These are phyloP conservation scores for Sporothrix pallida DNA, from an alignment of 2,329 filamentous ascomycete genomes.

Conservation along the genomic window DNA sequence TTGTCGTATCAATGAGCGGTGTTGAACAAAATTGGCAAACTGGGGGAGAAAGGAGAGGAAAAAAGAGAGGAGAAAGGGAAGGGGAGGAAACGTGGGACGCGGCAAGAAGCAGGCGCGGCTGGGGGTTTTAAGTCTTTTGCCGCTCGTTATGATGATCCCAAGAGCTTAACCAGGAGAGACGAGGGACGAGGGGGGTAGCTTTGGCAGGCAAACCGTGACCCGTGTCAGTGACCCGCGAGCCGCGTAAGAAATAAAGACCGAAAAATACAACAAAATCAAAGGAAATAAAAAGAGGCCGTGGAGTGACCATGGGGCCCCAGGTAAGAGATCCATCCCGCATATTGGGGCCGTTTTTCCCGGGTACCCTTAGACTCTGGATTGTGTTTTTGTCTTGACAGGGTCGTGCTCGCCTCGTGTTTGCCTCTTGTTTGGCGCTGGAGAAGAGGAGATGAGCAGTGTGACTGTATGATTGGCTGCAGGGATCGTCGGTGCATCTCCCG, in stretches of 20 bases:
- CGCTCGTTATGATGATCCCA: conserved; percentile 17
- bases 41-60: background rate
- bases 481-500: conserved; percentile 21
- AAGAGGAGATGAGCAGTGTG: background rate
- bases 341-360: conserved; percentile 12
- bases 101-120: conserved; percentile 25
- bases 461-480: conserved; percentile 7
- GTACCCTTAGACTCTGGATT: too few species aligned
- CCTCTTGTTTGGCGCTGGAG: background rate
- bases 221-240: background rate
- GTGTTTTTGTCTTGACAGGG: too few species aligned
- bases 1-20: background rate
- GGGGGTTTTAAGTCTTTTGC: conserved; percentile 22
- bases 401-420: background rate
- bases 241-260: background rate
- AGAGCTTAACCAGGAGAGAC: background rate
- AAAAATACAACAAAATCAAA: background rate
- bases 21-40: background rate
- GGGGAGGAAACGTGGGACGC: conserved; percentile 9
- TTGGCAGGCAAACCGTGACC: too few species aligned
- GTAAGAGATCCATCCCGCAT: background rate
- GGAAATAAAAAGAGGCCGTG: too few species aligned
- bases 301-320: background rate
- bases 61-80: background rate
- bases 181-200: too few species aligned